Conservation (phyloP, 164 flowering plant species). For the Tinospora cordifolia region DNA sequence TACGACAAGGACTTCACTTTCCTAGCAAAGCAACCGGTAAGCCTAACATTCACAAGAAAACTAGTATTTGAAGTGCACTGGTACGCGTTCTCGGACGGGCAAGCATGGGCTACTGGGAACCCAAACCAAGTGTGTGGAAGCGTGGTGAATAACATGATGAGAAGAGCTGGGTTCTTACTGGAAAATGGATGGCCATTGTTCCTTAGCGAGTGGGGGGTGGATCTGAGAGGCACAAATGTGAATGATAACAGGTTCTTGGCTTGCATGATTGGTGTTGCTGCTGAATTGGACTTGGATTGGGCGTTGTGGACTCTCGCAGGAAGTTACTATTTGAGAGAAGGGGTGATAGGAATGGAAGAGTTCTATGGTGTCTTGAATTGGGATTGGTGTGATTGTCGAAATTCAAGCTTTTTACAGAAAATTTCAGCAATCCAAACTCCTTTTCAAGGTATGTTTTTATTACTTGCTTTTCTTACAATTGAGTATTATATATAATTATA, state of each 20-base stretch:
- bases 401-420: slow-evolving; percentile 39
- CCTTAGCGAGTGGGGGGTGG: slow-evolving; percentile 74
- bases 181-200: slow-evolving; percentile 67
- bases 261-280: slow-evolving; percentile 64
- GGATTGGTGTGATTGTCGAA: slow-evolving; percentile 51
- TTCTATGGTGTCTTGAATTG: slow-evolving; percentile 46
- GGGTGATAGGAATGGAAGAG: slow-evolving; percentile 51
- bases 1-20: slow-evolving; percentile 61
- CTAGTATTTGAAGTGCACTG: slow-evolving; percentile 68
- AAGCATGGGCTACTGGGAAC: slow-evolving; percentile 48
- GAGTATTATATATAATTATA: no score
- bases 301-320: slow-evolving; percentile 73
- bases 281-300: slow-evolving; percentile 75
- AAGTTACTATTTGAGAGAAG: slow-evolving; percentile 67
- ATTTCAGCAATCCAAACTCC: slow-evolving; percentile 55
- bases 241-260: slow-evolving; percentile 68
- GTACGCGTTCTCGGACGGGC: slow-evolving; percentile 59
- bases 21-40: slow-evolving; percentile 31
- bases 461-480: background rate
- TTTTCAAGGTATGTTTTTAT: slow-evolving; percentile 48
- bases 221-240: slow-evolving; percentile 54
- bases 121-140: slow-evolving; percentile 61
- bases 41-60: slow-evolving; percentile 47
- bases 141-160: slow-evolving; percentile 32
- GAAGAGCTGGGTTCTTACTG: slow-evolving; percentile 40